phyloP scores from a whole-genome alignment of 257 asterid species.

The Haberlea rhodopensis region DNA sequence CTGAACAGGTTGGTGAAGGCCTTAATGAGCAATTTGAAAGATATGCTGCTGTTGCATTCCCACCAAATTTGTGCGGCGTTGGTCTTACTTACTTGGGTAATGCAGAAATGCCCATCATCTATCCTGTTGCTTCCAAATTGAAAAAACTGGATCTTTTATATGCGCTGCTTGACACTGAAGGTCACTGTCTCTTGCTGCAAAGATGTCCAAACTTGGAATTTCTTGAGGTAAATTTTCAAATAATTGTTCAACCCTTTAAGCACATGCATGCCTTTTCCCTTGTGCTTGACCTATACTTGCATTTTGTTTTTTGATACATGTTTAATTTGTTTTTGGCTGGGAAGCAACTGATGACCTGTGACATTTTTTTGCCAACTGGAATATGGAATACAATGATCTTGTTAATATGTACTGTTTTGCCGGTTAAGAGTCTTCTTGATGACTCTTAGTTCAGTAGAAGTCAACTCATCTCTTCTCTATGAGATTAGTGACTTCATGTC shows the following conservation, averaged over 20 bases:
- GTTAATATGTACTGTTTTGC: background rate
- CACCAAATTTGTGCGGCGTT: slow-evolving; percentile 41
- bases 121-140: slow-evolving; percentile 47
- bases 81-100: slow-evolving; percentile 47
- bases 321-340: background rate
- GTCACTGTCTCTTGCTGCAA: slow-evolving; percentile 45
- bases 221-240: slow-evolving; percentile 42
- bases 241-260: background rate
- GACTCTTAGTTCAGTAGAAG: slow-evolving; percentile 1
- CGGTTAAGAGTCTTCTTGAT: background rate
- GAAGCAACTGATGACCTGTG: too few relatives aligned
- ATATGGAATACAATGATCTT: too few relatives aligned
- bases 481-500: slow-evolving; percentile 1
- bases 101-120: slow-evolving; percentile 48
- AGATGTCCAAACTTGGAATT: slow-evolving; percentile 55
- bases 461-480: slow-evolving; percentile 6
- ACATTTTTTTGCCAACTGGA: too few relatives aligned
- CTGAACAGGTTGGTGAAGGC: slow-evolving; percentile 35
- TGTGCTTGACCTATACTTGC: slow-evolving; percentile 11
- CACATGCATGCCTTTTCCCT: background rate
- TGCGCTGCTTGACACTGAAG: slow-evolving; percentile 55
- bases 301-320: background rate
- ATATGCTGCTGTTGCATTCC: slow-evolving; percentile 32
- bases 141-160: slow-evolving; percentile 52
- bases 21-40: slow-evolving; percentile 34